Evolutionary conservation across 2,329 filamentous ascomycete species (phyloP), one percentile per base, ranked within the genome.

Genomic region (Fusarium palustre): DNA sequence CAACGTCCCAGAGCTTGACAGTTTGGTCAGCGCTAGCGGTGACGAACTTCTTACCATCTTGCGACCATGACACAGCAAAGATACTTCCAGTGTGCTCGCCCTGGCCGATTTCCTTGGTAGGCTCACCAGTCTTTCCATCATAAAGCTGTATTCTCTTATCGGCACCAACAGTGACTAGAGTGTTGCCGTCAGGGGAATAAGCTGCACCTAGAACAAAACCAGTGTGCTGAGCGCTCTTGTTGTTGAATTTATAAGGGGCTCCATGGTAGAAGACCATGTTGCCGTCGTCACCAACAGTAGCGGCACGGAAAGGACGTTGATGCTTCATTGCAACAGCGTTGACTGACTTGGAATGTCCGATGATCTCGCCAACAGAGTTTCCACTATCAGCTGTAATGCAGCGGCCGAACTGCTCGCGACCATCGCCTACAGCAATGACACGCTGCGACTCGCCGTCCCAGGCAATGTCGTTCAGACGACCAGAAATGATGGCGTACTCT

Each of bases 391-490:
- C 93, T 30, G 93, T 97, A 78, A 98, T 94, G 83, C 93, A 97
- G 79, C 95, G 92, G 16, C 95, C 95, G 78, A 93, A 97, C 59
- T 93, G 88, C 82, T 98, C 94, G 77, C 95, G 94, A 53, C 96
- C 96, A 74, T 98, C 92, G 45, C 96, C 96, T 7, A 99, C 95
- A 5, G 95, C 96, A 75, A 98, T 97, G 76, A 99, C 91, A 50
- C 96, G 91, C 83, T 97, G 94, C 65, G 92, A 97, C 81, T 99
- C 96, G 59, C 94, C 95, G 76, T 98, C 96, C 94, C 96, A 99
- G 2, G 94, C 95, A 70, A 99, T 89, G 79, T 99, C 96, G 78
- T 97, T 97, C 81, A 99, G 95, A 55, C 93, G 91, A 15, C 96
- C 96, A 34, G 92, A 94, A 76, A 98, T 94, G 81, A 98, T 97